Conservation (phyloP, 805 yeast genomes). For the Pichia sporocuriosa region DNA sequence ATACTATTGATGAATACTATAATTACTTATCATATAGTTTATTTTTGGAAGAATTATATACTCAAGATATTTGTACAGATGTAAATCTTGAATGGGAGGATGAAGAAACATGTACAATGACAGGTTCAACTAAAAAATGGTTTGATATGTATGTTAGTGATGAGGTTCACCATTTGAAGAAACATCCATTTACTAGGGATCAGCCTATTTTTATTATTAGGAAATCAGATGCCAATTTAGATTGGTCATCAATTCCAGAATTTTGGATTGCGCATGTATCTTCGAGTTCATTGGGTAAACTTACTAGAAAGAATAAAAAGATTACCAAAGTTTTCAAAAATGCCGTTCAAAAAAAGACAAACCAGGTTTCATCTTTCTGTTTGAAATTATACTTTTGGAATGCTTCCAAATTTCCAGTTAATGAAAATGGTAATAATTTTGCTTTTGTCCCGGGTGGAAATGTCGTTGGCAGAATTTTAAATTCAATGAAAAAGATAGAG, state of each 20-base stretch:
- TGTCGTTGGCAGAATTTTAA: conserved; percentile 55
- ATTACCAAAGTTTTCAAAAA: conserved; percentile 9
- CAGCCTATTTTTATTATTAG: conserved; percentile 51
- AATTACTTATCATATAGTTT: conserved; percentile 54
- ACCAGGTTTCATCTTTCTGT: conserved; percentile 31
- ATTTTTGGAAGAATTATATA: conserved; percentile 54
- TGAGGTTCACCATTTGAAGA: conserved; percentile 46
- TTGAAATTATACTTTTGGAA: conserved; percentile 57
- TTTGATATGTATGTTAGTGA: conserved; percentile 44
- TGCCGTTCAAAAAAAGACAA: conserved; percentile 9
- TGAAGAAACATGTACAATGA: conserved; percentile 32
- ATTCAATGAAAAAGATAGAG: conserved; percentile 57
- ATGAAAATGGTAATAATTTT: conserved; percentile 25
- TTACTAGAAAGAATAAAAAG: conserved; percentile 25
- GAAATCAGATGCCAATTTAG: conserved; percentile 36
- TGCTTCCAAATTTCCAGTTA: conserved; percentile 23
- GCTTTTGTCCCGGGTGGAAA: conserved; percentile 54
- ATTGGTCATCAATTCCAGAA: conserved; percentile 22
- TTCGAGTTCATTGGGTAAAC: conserved; percentile 33
- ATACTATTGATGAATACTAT: conserved; percentile 45
- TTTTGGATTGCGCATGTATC: conserved; percentile 50
- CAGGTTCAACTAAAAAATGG: conserved; percentile 40
- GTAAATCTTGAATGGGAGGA: conserved; percentile 32
- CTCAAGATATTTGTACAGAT: conserved; percentile 39
- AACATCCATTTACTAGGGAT: conserved; percentile 50